Conservation (phyloP, 2,329 filamentous ascomycete species). For the Epichloe scottii region DNA sequence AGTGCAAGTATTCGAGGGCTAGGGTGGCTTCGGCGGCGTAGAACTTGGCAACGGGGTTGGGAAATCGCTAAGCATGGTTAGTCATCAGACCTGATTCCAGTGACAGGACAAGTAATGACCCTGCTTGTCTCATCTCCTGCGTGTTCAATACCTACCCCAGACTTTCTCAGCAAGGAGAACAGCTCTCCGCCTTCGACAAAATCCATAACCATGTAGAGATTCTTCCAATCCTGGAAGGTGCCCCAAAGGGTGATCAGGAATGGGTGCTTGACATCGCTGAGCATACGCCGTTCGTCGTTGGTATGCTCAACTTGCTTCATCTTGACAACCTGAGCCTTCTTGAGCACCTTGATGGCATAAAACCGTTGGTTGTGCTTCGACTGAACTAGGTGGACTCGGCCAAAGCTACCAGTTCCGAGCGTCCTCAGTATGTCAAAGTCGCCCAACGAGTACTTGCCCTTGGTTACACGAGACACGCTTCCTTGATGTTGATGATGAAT, state of each 20-base stretch:
- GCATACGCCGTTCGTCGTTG: constrained; percentile 92
- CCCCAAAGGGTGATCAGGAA: constrained; percentile 98
- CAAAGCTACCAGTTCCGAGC: constrained; percentile 92
- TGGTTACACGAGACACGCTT: constrained; percentile 54
- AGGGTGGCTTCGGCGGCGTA: constrained; percentile 96
- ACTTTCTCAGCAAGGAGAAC: constrained; percentile 90
- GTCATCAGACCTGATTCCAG: background rate
- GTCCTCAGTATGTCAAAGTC: constrained; percentile 89
- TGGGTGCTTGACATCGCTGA: constrained; percentile 92
- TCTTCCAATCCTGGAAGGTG: constrained; percentile 90
- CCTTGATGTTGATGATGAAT: constrained; percentile 20
- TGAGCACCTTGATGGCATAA: constrained; percentile 97
- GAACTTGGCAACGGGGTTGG: constrained; percentile 97
- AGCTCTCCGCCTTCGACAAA: constrained; percentile 98
- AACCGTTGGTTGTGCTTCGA: constrained; percentile 96
- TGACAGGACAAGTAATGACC: background rate
- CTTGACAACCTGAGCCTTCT: constrained; percentile 96
- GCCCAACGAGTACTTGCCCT: constrained; percentile 88
- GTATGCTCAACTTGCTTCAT: constrained; percentile 99
- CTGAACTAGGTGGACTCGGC: constrained; percentile 89
- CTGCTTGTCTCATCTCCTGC: background rate
- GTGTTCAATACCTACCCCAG: constrained; percentile 47
- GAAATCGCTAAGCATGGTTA: constrained; percentile 61
- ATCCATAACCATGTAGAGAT: constrained; percentile 99
- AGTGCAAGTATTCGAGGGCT: constrained; percentile 89